Evolutionary conservation across 2,329 filamentous ascomycete species (phyloP).

Genomic region (Claviceps capensis): DNA sequence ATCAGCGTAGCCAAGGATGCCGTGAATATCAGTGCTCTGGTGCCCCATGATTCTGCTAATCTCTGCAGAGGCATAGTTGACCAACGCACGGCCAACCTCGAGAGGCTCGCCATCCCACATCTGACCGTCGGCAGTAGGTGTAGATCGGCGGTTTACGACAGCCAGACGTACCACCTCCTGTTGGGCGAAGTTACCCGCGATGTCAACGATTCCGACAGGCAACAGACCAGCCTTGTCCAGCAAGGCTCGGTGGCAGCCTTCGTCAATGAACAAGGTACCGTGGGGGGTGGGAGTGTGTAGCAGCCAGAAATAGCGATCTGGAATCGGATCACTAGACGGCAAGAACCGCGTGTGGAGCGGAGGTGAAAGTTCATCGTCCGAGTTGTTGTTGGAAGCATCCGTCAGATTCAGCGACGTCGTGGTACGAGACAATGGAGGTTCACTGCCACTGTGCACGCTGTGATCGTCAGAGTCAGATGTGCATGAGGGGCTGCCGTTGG

Average conservation of each 20-base stretch:
- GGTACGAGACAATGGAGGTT: conserved; percentile 22
- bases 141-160: conserved; percentile 51
- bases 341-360: conserved; percentile 85
- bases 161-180: conserved; percentile 84
- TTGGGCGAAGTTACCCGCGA: conserved; percentile 78
- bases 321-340: conserved; percentile 69
- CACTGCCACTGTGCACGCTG: conserved; percentile 4
- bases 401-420: conserved; percentile 28
- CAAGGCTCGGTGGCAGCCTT: conserved; percentile 72
- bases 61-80: conserved; percentile 84
- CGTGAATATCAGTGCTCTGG: conserved; percentile 67
- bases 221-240: conserved; percentile 74
- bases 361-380: conserved; percentile 17
- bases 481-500: conserved; percentile 1
- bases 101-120: conserved; percentile 36
- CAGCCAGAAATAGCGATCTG: conserved; percentile 94
- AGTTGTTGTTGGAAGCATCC: conserved; percentile 9
- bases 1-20: conserved; percentile 77
- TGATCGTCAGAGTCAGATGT: conserved; percentile 11
- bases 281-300: conserved; percentile 83
- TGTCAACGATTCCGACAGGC: conserved; percentile 79
- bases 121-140: conserved; percentile 27
- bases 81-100: conserved; percentile 78
- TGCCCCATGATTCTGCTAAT: conserved; percentile 74
- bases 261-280: conserved; percentile 83